These are phyloP conservation scores for Alternaria solani DNA, from an alignment of 2,329 filamentous ascomycete species.

Conservation along the genomic window DNA sequence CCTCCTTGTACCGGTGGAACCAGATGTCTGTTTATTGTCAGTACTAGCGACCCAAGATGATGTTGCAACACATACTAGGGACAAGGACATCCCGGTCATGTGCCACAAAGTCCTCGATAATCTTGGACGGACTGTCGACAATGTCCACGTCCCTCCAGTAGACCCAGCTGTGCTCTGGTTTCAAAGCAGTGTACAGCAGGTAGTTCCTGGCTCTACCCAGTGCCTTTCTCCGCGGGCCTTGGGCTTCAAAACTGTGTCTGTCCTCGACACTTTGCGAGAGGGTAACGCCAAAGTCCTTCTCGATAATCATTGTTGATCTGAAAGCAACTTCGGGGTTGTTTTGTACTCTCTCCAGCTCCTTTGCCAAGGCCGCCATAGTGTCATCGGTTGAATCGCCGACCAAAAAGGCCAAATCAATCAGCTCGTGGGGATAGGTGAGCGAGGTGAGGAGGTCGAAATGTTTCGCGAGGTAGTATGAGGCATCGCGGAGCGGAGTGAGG, in stretches of 20 bases:
- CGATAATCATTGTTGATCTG: slow-evolving; percentile 80
- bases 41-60: slow-evolving; percentile 1
- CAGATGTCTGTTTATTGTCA: slow-evolving; percentile 75
- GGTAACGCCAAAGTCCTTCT: slow-evolving; percentile 86
- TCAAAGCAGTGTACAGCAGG: slow-evolving; percentile 81
- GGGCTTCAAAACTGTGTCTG: slow-evolving; percentile 84
- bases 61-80: slow-evolving; percentile 73
- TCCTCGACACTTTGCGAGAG: slow-evolving; percentile 82
- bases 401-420: slow-evolving; percentile 95
- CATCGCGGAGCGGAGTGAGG: slow-evolving; percentile 91
- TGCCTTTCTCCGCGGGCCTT: slow-evolving; percentile 87
- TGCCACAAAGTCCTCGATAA: slow-evolving; percentile 93
- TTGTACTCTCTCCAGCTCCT: slow-evolving; percentile 89
- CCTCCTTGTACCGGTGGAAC: slow-evolving; percentile 87
- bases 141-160: slow-evolving; percentile 99
- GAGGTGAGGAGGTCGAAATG: slow-evolving; percentile 93
- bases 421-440: slow-evolving; percentile 90
- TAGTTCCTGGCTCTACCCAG: slow-evolving; percentile 95
- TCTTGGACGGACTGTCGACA: slow-evolving; percentile 82
- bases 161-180: slow-evolving; percentile 96
- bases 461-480: slow-evolving; percentile 79
- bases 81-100: slow-evolving; percentile 94
- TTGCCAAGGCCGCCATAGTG: slow-evolving; percentile 83
- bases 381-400: slow-evolving; percentile 93
- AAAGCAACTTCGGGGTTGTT: slow-evolving; percentile 82